Base-by-base conservation (phyloP, 2,329 filamentous ascomycete species). In the Sclerotinia trifoliorum region DNA sequence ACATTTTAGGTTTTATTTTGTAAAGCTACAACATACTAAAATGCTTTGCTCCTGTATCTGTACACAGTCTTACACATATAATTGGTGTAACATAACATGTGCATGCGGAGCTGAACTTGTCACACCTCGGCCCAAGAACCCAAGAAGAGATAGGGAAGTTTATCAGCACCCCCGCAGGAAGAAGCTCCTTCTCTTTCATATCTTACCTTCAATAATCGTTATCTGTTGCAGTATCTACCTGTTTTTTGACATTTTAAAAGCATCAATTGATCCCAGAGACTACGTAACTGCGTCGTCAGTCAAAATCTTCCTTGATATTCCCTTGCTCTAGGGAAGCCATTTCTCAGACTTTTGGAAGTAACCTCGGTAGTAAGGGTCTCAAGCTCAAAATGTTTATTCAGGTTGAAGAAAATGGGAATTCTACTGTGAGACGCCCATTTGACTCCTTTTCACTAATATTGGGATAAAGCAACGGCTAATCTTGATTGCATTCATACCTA, bases 401-500 rank as follows among this genome's bases (percentile, higher is more conserved):
- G 21, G 39, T 21, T 0, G 51, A 39, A 51, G 46, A 8, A 51
- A 62, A 62, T 26, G 46, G 13, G 7, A 51, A 35, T 39, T 2
- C 44, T 39, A 24, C 35, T 10, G 60, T 51, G 32, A 63, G 32
- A 39, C n/a, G 2, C 5, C 29, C 46, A 1, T 7, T 17, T 26
- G 26, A 19, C 24, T 26, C 2, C 15, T 51, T 21, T 2, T 19
- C 21, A 24, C 21, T 32, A 19, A 51, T 32, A 19, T 63, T 39
- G 32, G 15, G 51, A 26, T 24, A 51, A 2, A 51, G 15, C n/a
- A 21, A 39, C 8, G 11, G n/a, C 60, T 63, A 42, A 63, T 35
- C 32, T 21, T 21, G 8, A 17, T 51, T 39, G n/a, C 21, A 24
- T 58, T 5, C 44, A 35, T 8, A 58, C 17, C 21, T 42, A 77